These are phyloP conservation scores for Aspergillus candidus DNA, from an alignment of 2,329 filamentous ascomycete genomes.

Conservation along the genomic window DNA sequence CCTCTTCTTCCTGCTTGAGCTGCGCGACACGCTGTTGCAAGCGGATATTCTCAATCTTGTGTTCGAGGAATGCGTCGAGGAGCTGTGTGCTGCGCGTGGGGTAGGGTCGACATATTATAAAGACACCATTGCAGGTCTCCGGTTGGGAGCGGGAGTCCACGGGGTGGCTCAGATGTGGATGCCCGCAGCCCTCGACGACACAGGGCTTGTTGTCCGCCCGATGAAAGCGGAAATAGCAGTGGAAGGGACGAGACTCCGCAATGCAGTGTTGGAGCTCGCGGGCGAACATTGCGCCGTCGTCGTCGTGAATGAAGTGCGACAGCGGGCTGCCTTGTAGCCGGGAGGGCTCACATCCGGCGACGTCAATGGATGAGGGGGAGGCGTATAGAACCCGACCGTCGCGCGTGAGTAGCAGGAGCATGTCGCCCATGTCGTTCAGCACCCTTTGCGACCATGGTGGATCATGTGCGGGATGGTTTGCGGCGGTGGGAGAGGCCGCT, in stretches of 20 bases:
- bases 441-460: constrained; percentile 82
- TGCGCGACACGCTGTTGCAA: constrained; percentile 77
- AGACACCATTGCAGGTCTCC: constrained; percentile 76
- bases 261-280: constrained; percentile 87
- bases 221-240: constrained; percentile 79
- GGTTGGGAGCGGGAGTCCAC: constrained; percentile 42
- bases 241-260: constrained; percentile 68
- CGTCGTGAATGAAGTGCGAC: constrained; percentile 75
- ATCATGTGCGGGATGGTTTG: constrained; percentile 55
- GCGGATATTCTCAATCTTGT: constrained; percentile 93
- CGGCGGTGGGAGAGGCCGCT: constrained; percentile 7
- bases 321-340: constrained; percentile 71
- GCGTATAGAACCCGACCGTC: constrained; percentile 78
- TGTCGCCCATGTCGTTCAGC: constrained; percentile 81
- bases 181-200: constrained; percentile 88
- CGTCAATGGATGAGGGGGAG: constrained; percentile 67
- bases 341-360: constrained; percentile 68
- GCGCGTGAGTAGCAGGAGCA: constrained; percentile 79
- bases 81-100: constrained; percentile 80
- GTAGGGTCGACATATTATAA: constrained; percentile 87
- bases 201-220: constrained; percentile 67
- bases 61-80: constrained; percentile 87
- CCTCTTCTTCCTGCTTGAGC: constrained; percentile 75
- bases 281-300: constrained; percentile 76
- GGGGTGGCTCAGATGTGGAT: constrained; percentile 64